phyloP scores from a whole-genome alignment of 2,329 filamentous ascomycete genomes.

The Neofusicoccum parvum region DNA sequence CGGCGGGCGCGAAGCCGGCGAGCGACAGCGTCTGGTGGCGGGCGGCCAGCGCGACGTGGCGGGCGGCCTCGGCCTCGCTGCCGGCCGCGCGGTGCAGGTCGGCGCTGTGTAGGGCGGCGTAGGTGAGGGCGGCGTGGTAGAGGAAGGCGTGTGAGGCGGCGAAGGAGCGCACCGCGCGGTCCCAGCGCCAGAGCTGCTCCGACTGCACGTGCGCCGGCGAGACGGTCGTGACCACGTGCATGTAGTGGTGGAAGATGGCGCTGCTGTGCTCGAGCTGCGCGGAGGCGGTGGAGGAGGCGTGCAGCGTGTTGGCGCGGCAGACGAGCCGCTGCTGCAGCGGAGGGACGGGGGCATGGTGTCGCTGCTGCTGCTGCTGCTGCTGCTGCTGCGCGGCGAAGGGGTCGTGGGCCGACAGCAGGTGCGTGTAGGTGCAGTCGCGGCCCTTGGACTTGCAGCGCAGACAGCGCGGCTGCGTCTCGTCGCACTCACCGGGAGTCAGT shows the following conservation, averaged over 20 bases:
- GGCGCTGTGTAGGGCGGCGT: constrained; percentile 9
- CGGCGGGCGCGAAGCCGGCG: background rate
- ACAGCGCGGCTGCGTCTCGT: constrained; percentile 11
- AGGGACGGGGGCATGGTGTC: background rate
- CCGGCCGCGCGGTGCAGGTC: background rate
- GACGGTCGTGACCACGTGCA: background rate
- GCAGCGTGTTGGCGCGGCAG: background rate
- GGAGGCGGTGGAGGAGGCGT: background rate
- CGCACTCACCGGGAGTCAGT: background rate
- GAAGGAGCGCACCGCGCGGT: background rate
- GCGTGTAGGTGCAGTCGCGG: constrained; percentile 8
- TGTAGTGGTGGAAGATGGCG: constrained; percentile 7
- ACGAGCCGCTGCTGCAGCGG: background rate
- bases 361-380: background rate
- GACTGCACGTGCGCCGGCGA: background rate
- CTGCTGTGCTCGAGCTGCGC: background rate
- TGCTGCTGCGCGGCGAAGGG: background rate
- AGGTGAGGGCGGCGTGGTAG: constrained; percentile 4
- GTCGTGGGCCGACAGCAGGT: constrained; percentile 3
- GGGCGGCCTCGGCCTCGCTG: background rate
- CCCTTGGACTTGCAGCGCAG: constrained; percentile 1
- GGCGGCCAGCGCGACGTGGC: background rate
- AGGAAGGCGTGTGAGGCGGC: constrained; percentile 8
- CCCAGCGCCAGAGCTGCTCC: constrained; percentile 5
- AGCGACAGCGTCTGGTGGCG: background rate